Percentiles rank a stretch among this genome's conserved stretches.
Evolutionary conservation across 352 stramenopile species (phyloP).

Genomic region (Phytopythium sindhum): DNA sequence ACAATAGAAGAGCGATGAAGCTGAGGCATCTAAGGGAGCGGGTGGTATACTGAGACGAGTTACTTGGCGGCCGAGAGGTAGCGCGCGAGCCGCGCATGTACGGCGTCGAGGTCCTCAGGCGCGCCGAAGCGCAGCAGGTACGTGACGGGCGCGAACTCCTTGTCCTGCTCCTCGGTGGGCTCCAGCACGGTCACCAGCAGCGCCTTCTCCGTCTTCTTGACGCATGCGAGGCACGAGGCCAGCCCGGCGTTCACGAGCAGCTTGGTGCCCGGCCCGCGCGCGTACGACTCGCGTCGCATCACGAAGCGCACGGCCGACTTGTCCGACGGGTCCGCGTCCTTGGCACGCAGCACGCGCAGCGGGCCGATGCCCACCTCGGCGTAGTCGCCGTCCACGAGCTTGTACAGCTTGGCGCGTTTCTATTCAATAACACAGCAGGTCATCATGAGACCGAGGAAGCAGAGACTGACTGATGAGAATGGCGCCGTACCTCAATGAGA

Average conservation of each 20-base stretch:
- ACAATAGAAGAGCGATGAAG: too few species aligned
- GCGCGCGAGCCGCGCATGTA: constrained; percentile 41
- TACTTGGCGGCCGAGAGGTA: constrained; percentile 21
- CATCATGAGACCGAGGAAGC: background rate
- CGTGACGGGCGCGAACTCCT: constrained; percentile 61
- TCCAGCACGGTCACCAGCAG: constrained; percentile 68
- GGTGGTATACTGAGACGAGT: background rate
- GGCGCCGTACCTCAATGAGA: constrained; percentile 53
- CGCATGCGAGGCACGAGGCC: constrained; percentile 52
- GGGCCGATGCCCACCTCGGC: constrained; percentile 73
- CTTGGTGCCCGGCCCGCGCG: constrained; percentile 67
- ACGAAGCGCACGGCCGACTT: constrained; percentile 59
- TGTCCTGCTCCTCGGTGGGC: constrained; percentile 27
- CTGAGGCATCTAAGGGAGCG: background rate
- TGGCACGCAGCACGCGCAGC: constrained; percentile 54
- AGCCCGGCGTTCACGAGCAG: constrained; percentile 72
- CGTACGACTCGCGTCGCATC: constrained; percentile 79
- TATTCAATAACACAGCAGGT: constrained; percentile 18
- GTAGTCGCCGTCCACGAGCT: constrained; percentile 73
- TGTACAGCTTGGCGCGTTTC: constrained; percentile 82
- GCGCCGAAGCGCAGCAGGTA: constrained; percentile 66
- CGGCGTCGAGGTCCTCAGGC: constrained; percentile 53
- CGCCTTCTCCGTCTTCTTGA: constrained; percentile 77
- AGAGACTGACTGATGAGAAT: background rate
- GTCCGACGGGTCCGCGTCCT: constrained; percentile 32